These are phyloP conservation scores for Triticum monococcum DNA, from an alignment of 176 grass and related monocot species.

Conservation along the genomic window DNA sequence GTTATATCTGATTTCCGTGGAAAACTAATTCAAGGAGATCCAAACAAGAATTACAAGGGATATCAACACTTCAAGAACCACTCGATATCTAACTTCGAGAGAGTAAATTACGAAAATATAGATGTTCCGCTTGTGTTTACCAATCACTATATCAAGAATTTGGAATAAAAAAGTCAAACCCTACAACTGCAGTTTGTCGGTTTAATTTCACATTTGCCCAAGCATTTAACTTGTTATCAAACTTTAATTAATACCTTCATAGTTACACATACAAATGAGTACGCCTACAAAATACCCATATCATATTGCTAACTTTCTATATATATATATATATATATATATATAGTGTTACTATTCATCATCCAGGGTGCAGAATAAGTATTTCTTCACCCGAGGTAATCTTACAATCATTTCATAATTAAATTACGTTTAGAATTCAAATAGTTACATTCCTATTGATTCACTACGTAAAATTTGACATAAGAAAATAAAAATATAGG, in stretches of 20 bases:
- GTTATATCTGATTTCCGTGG: no score
- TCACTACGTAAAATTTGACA: no score
- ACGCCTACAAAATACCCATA: neutral
- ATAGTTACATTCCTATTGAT: no score
- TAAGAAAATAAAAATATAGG: no score
- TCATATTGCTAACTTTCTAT: neutral
- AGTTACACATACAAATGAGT: neutral
- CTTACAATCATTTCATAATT: no score
- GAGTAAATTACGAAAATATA: neutral
- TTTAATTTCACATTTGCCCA: slow-evolving; percentile 11
- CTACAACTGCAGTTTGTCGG: neutral
- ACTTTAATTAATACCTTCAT: neutral
- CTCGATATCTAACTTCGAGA: slow-evolving; percentile 3
- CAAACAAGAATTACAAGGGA: neutral
- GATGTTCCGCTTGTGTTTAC: neutral
- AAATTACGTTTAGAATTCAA: no score
- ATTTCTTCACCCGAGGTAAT: no score
- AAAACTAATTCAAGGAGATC: neutral
- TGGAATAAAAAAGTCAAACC: neutral
- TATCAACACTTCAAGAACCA: neutral
- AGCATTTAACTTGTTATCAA: neutral
- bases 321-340: neutral
- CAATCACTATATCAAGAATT: neutral
- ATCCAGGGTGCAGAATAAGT: no score
- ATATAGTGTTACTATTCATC: no score